Evolutionary conservation across 2,329 filamentous ascomycete species (phyloP).

Genomic region (Exophiala mesophila): DNA sequence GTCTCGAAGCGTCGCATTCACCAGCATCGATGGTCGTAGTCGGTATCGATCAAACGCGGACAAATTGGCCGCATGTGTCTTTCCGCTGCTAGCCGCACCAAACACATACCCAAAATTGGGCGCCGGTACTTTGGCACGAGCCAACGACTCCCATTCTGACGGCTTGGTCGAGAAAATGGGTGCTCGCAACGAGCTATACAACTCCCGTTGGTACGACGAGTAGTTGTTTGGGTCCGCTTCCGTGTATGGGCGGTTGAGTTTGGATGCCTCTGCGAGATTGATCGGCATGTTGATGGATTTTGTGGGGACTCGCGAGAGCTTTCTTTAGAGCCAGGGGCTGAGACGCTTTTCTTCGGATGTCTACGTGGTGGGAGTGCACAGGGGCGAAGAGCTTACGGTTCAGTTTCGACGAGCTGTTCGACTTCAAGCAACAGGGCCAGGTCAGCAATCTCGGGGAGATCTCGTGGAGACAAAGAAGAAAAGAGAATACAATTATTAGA

Average conservation of each 20-base stretch:
- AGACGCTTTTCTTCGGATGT: too few relatives aligned
- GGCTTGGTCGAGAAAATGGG: constrained; percentile 54
- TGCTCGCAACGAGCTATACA: constrained; percentile 26
- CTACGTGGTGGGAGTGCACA: too few relatives aligned
- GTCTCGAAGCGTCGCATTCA: constrained; percentile 39
- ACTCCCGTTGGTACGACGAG: constrained; percentile 24
- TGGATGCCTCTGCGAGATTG: too few relatives aligned
- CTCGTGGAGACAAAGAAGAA: too few relatives aligned
- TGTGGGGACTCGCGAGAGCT: too few relatives aligned
- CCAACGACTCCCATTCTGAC: constrained; percentile 50
- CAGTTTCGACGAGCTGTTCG: too few relatives aligned
- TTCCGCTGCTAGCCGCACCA: constrained; percentile 47
- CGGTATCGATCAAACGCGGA: constrained; percentile 31
- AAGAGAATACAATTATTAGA: too few relatives aligned
- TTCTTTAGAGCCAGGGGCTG: too few relatives aligned
- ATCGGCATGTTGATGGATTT: too few relatives aligned
- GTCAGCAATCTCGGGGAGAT: too few relatives aligned
- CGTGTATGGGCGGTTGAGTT: constrained; percentile 19
- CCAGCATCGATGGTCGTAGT: constrained; percentile 28
- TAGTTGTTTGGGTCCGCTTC: constrained; percentile 21
- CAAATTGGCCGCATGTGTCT: constrained; percentile 30
- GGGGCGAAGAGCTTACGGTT: too few relatives aligned
- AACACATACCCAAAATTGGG: constrained; percentile 56
- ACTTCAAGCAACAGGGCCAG: too few relatives aligned
- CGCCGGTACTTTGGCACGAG: constrained; percentile 43